Evolutionary conservation across 345 rosid genomes (phyloP).

Genomic region (Acer saccharum): DNA sequence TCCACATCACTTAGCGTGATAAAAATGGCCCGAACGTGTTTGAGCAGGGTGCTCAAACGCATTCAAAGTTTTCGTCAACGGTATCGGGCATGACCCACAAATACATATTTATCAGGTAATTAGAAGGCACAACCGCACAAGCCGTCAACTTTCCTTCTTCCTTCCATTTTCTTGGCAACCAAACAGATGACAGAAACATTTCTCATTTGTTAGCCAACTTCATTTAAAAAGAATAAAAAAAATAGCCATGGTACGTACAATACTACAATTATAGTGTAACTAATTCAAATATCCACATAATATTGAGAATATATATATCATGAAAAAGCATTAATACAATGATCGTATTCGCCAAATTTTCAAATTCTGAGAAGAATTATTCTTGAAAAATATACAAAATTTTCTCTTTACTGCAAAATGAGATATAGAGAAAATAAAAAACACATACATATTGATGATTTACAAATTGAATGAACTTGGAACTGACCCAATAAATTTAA

Average conservation of each 20-base stretch:
- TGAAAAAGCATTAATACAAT: neutral
- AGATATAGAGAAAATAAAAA: neutral
- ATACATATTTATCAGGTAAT: neutral
- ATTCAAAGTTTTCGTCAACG: no score
- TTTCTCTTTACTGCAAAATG: neutral
- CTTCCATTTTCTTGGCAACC: neutral
- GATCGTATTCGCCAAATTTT: neutral
- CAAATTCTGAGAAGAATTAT: neutral
- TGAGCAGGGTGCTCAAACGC: no score
- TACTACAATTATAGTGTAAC: neutral
- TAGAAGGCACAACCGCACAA: neutral
- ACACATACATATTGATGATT: neutral
- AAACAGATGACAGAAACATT: neutral
- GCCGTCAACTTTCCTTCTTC: neutral
- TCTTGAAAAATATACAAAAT: slow-evolving; percentile 8
- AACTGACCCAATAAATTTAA: no score
- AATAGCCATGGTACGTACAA: neutral
- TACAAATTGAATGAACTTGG: no score
- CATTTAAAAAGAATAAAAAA: neutral
- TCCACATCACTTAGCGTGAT: no score
- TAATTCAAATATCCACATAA: neutral
- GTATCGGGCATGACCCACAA: neutral
- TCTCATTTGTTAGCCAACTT: neutral
- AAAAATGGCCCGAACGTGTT: no score
- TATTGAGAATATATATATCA: neutral